A percentile compares a stretch with the other conserved stretches of the same genome.
Conservation (phyloP, 768 basidiomycete species). For the Suillus fuscotomentosus region DNA sequence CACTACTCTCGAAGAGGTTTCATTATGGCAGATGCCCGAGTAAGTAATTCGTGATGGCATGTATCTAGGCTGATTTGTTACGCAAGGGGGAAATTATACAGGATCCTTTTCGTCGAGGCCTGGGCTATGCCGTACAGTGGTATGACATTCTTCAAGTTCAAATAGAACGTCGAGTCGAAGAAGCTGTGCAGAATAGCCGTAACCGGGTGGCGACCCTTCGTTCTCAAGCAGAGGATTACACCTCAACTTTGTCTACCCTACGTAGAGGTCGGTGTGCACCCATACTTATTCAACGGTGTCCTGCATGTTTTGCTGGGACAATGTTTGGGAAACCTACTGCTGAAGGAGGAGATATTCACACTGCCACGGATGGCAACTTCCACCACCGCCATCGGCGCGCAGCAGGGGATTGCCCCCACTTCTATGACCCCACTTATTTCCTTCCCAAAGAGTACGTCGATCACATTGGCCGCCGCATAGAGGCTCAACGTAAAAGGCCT, state of each 20-base stretch:
- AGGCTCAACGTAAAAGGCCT: too few relatives aligned
- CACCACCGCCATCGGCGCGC: too few relatives aligned
- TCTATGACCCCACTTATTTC: too few relatives aligned
- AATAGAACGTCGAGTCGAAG: slow-evolving; percentile 15
- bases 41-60: slow-evolving; percentile 13
- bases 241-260: neutral
- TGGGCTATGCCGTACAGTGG: slow-evolving; percentile 29
- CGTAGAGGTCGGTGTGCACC: neutral
- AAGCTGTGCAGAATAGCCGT: slow-evolving; percentile 9
- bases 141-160: slow-evolving; percentile 18
- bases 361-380: too few relatives aligned
- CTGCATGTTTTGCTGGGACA: too few relatives aligned
- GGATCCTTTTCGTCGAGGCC: slow-evolving; percentile 32
- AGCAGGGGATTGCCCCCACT: too few relatives aligned
- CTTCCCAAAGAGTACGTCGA: too few relatives aligned
- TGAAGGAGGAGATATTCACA: too few relatives aligned
- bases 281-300: slow-evolving; percentile 1
- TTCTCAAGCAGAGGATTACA: neutral
- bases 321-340: too few relatives aligned
- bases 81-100: slow-evolving; percentile 20
- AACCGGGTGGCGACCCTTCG: neutral
- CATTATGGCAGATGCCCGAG: neutral
- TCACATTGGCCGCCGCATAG: too few relatives aligned
- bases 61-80: neutral
- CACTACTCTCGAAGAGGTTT: slow-evolving; percentile 16